Evolutionary conservation across 1,284 basidiomycete genomes (phyloP).

Genomic region (Lignosus rhinocerotis): DNA sequence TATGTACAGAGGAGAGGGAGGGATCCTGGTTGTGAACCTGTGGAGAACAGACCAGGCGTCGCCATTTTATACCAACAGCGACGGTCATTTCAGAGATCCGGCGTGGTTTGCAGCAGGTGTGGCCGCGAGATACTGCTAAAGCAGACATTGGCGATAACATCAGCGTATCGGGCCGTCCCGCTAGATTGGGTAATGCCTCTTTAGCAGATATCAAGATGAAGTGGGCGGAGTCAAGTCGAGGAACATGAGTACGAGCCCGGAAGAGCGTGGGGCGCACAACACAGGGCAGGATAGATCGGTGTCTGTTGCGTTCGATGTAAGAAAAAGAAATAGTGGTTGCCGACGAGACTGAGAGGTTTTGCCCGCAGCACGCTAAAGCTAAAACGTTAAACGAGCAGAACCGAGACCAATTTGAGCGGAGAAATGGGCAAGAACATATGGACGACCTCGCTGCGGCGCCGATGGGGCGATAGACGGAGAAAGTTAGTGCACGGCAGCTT

Average conservation of each 20-base stretch:
- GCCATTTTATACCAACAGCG: slow-evolving; percentile 26
- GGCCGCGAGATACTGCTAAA: slow-evolving; percentile 17
- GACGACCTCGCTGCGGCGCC: slow-evolving; percentile 8
- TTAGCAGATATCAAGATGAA: slow-evolving; percentile 35
- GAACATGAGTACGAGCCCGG: slow-evolving; percentile 26
- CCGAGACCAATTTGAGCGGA: slow-evolving; percentile 1
- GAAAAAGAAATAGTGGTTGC: slow-evolving; percentile 12
- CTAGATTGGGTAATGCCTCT: slow-evolving; percentile 26
- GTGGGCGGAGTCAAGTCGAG: slow-evolving; percentile 28
- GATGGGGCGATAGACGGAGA: slow-evolving; percentile 20
- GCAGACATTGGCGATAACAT: slow-evolving; percentile 33
- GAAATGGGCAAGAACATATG: slow-evolving; percentile 13
- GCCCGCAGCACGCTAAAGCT: slow-evolving; percentile 35
- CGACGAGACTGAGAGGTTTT: slow-evolving; percentile 18
- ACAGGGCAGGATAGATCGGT: slow-evolving; percentile 29
- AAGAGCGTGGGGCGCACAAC: slow-evolving; percentile 18
- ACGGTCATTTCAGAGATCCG: slow-evolving; percentile 24
- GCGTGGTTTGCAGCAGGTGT: slow-evolving; percentile 19
- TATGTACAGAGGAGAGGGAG: slow-evolving; percentile 23
- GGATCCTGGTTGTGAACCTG: slow-evolving; percentile 16
- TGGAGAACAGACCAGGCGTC: slow-evolving; percentile 10
- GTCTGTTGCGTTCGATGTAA: slow-evolving; percentile 20
- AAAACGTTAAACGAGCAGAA: slow-evolving; percentile 35
- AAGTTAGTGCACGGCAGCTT: slow-evolving; percentile 8
- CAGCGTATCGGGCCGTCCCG: slow-evolving; percentile 32